Evolutionary conservation across 371 early-diverging fungal species (phyloP).

Genomic region (Circinella umbellata): DNA sequence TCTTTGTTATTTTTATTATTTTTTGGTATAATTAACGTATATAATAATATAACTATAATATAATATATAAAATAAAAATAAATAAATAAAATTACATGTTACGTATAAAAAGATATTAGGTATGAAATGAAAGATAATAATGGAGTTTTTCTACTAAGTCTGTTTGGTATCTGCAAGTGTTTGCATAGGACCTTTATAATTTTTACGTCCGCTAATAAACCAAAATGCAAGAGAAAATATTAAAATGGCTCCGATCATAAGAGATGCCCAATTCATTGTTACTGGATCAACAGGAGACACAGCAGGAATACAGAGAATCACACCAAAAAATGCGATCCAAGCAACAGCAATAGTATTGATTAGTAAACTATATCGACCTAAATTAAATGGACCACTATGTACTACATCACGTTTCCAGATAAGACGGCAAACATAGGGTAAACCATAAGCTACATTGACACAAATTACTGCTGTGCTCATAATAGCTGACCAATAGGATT

Average conservation of each 20-base stretch:
- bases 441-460: conserved; percentile 30
- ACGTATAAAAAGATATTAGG: no score
- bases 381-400: conserved; percentile 26
- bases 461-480: conserved; percentile 29
- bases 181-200: conserved; percentile 41
- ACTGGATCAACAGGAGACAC: conserved; percentile 21
- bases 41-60: no score
- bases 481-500: conserved; percentile 32
- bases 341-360: conserved; percentile 27
- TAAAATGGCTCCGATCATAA: conserved; percentile 31
- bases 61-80: no score
- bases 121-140: no score
- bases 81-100: no score
- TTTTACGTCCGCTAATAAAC: conserved; percentile 25
- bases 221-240: conserved; percentile 28
- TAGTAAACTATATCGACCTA: conserved; percentile 27
- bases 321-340: conserved; percentile 33
- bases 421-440: conserved; percentile 33
- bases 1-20: no score
- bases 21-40: no score
- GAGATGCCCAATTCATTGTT: conserved; percentile 31
- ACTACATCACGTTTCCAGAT: conserved; percentile 22
- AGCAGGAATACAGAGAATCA: conserved; percentile 32
- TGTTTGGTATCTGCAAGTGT: conserved; percentile 14
- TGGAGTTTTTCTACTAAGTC: no score